Conservation (phyloP, 257 asterid genomes). For the Nyctanthes arbortristis region DNA sequence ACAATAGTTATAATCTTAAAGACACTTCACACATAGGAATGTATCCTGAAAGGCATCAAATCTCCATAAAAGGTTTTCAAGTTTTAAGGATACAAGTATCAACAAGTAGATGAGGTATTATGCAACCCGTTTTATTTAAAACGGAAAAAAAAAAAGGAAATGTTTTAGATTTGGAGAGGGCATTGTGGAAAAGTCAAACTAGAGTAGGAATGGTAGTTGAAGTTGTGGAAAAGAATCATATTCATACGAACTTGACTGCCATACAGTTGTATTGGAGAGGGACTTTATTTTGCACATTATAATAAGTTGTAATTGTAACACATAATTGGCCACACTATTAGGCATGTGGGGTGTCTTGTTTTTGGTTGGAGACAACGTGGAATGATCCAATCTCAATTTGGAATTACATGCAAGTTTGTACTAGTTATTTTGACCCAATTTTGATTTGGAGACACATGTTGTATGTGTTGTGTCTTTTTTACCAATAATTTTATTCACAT, state of each 20-base stretch:
- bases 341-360: background rate
- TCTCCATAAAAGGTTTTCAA: too few species aligned
- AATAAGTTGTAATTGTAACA: background rate
- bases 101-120: background rate
- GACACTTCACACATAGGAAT: too few species aligned
- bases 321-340: background rate
- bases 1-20: too few species aligned
- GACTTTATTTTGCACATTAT: background rate
- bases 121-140: background rate
- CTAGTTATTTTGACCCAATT: too few species aligned
- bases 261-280: background rate
- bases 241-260: slow-evolving; percentile 14
- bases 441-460: too few species aligned
- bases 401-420: too few species aligned
- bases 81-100: background rate
- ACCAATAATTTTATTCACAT: too few species aligned
- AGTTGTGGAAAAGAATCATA: slow-evolving; percentile 21
- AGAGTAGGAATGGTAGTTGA: slow-evolving; percentile 22
- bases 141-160: slow-evolving; percentile 4
- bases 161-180: background rate
- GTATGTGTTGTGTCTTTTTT: too few species aligned
- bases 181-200: background rate
- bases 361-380: background rate
- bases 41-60: too few species aligned
- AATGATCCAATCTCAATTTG: background rate